Evolutionary conservation across 2,329 filamentous ascomycete species (phyloP).

Genomic region (Fusarium verrucosum): DNA sequence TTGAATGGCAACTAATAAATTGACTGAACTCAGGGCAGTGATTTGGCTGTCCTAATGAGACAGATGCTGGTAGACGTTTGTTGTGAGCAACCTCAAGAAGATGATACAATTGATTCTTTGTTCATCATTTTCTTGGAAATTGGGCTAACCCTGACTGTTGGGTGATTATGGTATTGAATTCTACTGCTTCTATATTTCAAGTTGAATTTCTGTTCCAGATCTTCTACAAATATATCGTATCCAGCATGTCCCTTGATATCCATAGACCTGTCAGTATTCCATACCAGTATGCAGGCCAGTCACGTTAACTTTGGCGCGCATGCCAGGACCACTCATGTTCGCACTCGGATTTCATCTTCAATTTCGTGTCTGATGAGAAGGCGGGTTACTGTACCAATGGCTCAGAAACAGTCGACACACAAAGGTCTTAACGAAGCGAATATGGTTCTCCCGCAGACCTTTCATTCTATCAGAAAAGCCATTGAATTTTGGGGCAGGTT

Average conservation of each 20-base stretch:
- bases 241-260: neutral
- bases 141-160: slow-evolving; percentile 2
- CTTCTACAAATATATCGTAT: slow-evolving; percentile 7
- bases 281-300: too few species aligned
- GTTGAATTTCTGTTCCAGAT: neutral
- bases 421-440: neutral
- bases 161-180: neutral
- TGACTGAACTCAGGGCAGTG: too few species aligned
- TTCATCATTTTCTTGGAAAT: neutral
- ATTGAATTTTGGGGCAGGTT: slow-evolving; percentile 4
- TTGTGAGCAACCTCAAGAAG: neutral
- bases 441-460: neutral
- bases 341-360: neutral
- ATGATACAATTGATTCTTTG: fast-evolving
- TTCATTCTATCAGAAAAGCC: neutral
- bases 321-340: neutral
- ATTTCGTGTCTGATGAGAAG: slow-evolving; percentile 6
- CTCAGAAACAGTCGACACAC: neutral
- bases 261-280: neutral
- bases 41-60: neutral
- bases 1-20: too few species aligned
- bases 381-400: neutral
- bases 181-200: neutral
- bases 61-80: neutral
- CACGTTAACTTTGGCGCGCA: neutral